Evolutionary conservation across 164 flowering plant genomes (phyloP), one percentile per base, ranked within the genome.

Genomic region (Chimonanthus salicifolius): DNA sequence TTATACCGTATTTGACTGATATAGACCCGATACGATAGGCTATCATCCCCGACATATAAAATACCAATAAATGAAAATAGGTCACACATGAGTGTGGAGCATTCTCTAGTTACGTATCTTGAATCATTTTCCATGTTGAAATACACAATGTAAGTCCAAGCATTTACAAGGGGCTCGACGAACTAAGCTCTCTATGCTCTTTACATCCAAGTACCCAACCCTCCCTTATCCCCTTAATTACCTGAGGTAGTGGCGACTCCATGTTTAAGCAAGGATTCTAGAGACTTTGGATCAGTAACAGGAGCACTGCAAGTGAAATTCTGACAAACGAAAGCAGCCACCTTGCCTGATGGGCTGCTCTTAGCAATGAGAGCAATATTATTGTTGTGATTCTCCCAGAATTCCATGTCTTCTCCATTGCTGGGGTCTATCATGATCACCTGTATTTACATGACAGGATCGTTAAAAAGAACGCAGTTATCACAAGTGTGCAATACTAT

Each of bases 241-340:
- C 33, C 48, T 7, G 60, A 16, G 21, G 4, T 10, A 21, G 68
- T 49, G n/a, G 68, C 16, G n/a, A 2, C n/a, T 67, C 50, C 43
- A 45, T 67, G 49, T 45, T 66, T 66, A 13, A 92, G 90, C 75
- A 88, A 70, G 16, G 83, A 75, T 77, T 80, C 75, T 0, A 95
- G 91, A 11, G 89, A 75, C 8, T 58, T 71, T 1, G 89, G 84
- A 46, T 85, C 86, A 7, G 68, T 48, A 3, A 91, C 84, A 0
- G 96, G 89, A 54, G 94, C 84, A 70, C 88, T 87, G 82, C 99
- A 95, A 20, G 88, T 87, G 81, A 95, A 92, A 78, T 95, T 85
- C 69, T 88, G 95, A 80, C 99, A 95, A 15, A 95, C 97, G 9
- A 84, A 84, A 68, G 89, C 96, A 4, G 85, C 85, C 20, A 81